phyloP scores from a whole-genome alignment of 176 grass and related monocot species.

The Raddia distichophylla region DNA sequence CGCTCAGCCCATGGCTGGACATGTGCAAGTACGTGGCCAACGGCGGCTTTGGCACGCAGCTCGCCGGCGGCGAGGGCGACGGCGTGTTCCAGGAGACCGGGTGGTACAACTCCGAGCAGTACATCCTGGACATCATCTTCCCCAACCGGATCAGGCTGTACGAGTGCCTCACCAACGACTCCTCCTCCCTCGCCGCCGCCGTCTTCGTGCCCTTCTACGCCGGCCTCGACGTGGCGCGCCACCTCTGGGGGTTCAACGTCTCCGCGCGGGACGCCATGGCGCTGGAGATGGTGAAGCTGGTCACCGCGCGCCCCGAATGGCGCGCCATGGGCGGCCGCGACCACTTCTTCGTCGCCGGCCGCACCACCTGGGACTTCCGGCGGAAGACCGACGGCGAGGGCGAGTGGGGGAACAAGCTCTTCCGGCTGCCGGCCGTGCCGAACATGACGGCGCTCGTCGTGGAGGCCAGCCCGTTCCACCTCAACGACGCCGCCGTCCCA shows the following conservation, averaged over 20 bases:
- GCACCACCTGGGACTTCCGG: constrained; percentile 61
- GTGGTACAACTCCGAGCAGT: constrained; percentile 78
- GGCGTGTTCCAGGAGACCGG: constrained; percentile 65
- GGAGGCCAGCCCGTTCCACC: constrained; percentile 33
- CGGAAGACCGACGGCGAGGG: neutral
- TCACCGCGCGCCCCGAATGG: constrained; percentile 61
- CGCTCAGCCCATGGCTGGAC: constrained; percentile 60
- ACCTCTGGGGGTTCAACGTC: constrained; percentile 62
- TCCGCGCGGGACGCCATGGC: constrained; percentile 55
- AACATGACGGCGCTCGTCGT: constrained; percentile 58
- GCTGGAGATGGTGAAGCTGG: constrained; percentile 41
- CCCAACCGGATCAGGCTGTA: constrained; percentile 75
- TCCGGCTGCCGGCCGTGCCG: constrained; percentile 36
- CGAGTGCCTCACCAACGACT: constrained; percentile 87
- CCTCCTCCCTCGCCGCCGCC: constrained; percentile 60
- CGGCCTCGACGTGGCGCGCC: constrained; percentile 61
- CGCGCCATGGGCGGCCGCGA: constrained; percentile 39
- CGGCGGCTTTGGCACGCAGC: constrained; percentile 68
- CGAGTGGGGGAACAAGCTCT: constrained; percentile 51
- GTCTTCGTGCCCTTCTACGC: constrained; percentile 87
- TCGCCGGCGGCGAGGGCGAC: constrained; percentile 18
- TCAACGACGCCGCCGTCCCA: constrained; percentile 49
- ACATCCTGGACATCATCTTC: constrained; percentile 79
- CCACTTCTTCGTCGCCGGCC: constrained; percentile 53
- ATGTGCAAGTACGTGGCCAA: constrained; percentile 77